Conservation (phyloP, 805 yeast genomes). For the Candida methanosorbosa region DNA sequence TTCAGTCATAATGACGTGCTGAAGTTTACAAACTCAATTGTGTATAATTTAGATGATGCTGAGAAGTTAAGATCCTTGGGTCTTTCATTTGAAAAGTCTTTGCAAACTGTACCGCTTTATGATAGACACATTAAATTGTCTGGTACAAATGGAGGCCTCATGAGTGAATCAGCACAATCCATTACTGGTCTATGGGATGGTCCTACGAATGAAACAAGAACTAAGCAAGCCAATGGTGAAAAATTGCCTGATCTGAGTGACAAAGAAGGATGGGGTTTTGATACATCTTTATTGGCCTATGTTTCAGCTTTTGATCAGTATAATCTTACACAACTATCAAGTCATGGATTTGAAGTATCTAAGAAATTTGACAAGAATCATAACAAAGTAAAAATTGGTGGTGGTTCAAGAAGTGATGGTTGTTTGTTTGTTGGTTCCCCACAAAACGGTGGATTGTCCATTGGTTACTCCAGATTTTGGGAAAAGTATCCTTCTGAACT, state of each 20-base stretch:
- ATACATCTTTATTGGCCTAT: neutral
- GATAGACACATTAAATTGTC: conserved; percentile 3
- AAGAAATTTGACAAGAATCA: conserved; percentile 1
- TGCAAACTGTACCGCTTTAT: conserved; percentile 1
- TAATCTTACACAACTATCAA: neutral
- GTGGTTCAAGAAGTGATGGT: conserved; percentile 1
- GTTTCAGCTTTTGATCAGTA: conserved; percentile 1
- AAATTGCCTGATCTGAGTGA: neutral
- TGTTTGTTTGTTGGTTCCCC: conserved; percentile 2
- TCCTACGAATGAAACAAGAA: neutral
- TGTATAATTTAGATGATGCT: conserved; percentile 1
- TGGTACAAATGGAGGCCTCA: conserved; percentile 1
- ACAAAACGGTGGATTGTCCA: conserved; percentile 1
- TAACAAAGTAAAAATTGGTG: conserved; percentile 1
- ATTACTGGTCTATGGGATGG: conserved; percentile 4
- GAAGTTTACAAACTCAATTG: conserved; percentile 2
- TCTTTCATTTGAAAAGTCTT: neutral
- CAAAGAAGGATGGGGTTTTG: conserved; percentile 1
- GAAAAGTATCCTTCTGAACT: conserved; percentile 6
- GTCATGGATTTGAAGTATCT: conserved; percentile 1
- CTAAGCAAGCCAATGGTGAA: conserved; percentile 1
- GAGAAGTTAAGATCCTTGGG: conserved; percentile 2
- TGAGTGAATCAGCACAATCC: conserved; percentile 2
- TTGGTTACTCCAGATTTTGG: conserved; percentile 4
- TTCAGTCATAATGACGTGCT: neutral